Evolutionary conservation across 176 grass and related monocot genomes (phyloP).

Genomic region (Aegilops sharonensis): DNA sequence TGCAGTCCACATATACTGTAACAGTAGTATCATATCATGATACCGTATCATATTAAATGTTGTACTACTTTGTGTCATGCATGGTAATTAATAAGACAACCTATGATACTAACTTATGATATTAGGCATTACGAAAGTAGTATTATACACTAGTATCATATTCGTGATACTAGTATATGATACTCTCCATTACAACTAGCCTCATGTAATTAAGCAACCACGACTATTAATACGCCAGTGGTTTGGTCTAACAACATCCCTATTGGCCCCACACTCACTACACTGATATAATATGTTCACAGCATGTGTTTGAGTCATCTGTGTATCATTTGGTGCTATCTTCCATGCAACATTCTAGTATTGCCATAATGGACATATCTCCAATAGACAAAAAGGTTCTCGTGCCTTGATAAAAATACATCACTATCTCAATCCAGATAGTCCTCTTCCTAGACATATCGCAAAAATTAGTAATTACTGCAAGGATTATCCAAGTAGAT

Average conservation of each 20-base stretch:
- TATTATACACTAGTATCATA: no score
- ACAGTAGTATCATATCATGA: no score
- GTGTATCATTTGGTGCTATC: constrained; percentile 1
- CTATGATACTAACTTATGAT: no score
- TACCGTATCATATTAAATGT: no score
- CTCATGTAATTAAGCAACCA: neutral
- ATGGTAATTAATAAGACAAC: no score
- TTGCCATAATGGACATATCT: neutral
- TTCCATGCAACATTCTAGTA: neutral
- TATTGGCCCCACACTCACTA: neutral
- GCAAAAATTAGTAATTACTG: neutral
- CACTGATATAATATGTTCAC: constrained; percentile 3
- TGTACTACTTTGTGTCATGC: no score
- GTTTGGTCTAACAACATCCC: neutral
- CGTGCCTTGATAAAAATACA: neutral
- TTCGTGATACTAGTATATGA: no score
- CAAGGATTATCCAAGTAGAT: neutral
- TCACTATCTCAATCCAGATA: neutral
- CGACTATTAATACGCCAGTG: neutral
- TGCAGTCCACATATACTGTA: no score
- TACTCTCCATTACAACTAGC: no score
- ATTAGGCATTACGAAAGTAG: no score
- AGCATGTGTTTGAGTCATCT: neutral
- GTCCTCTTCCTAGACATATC: neutral
- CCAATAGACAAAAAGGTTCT: neutral